These are phyloP conservation scores for Dissophora ornata DNA, from an alignment of 192 early-diverging fungal genomes.

Conservation along the genomic window DNA sequence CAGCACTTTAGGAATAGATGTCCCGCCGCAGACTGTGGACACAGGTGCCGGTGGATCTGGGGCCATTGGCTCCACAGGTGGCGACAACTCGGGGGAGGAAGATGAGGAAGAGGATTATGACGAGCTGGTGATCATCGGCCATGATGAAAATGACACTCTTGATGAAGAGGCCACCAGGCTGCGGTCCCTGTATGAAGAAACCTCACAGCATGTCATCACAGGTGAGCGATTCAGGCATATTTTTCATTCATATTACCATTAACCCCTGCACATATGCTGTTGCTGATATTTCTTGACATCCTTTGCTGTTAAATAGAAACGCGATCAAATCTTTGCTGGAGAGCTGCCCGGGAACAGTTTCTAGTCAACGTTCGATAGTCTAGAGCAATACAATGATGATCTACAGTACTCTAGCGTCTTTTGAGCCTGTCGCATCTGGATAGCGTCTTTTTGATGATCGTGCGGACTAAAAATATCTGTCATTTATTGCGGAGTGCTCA, in stretches of 20 bases:
- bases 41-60: neutral
- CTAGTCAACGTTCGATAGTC: constrained; percentile 40
- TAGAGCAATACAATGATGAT: too few species aligned
- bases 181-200: constrained; percentile 32
- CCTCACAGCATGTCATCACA: constrained; percentile 46
- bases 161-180: constrained; percentile 39
- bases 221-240: constrained; percentile 7
- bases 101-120: constrained; percentile 53
- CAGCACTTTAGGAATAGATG: neutral
- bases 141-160: constrained; percentile 47
- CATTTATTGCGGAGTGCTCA: too few species aligned
- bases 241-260: neutral
- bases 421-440: too few species aligned
- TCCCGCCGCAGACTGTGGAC: too few species aligned
- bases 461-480: too few species aligned
- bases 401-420: too few species aligned
- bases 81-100: constrained; percentile 30
- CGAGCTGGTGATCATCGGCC: constrained; percentile 47
- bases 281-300: neutral
- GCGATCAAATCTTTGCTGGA: constrained; percentile 47
- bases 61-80: neutral
- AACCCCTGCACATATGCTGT: neutral
- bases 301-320: constrained; percentile 27
- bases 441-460: too few species aligned
- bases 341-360: constrained; percentile 46